Base-by-base conservation (phyloP, 1,284 basidiomycete genomes). In the Malassezia sympodialis region DNA sequence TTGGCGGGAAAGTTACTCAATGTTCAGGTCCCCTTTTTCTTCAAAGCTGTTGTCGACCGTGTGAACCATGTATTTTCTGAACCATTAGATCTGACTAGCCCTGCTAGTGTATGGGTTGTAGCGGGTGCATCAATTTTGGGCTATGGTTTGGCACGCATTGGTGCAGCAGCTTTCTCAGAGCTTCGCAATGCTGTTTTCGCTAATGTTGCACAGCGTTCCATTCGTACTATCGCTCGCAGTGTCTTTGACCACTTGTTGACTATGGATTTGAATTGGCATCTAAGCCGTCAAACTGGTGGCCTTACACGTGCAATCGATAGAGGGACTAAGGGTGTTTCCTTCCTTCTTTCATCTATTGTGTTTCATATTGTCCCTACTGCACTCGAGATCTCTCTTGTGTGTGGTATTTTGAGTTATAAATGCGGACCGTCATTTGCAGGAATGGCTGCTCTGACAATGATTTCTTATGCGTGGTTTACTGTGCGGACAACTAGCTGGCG, bases 371-470 rank as follows among this genome's bases (percentile, higher is more conserved):
- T 88, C 0, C 93, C 93, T 0, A 98, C 94, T 0, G 93, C 91
- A 0, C 78, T 98, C 43, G 93, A 98, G 75, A 96, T 98, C 65
- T 83, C 85, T 5, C 84, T 98, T 80, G 93, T 98, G 37, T 98
- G 91, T 77, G 93, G 90, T 53, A 98, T 98, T 59, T 77, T 98
- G 77, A 88, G 87, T 2, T 96, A 88, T 75, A 96, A 96, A 72
- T 98, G 94, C 69, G 93, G 93, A 3, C 90, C 87, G 83, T 85
- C 91, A 72, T 98, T 93, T 76, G 93, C 94, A 1, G 88, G 86
- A 0, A 85, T 98, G 37, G 96, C 91, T 0, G 80, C 83, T 0
- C 76, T 82, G 4, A 90, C 93, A 0, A 85, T 98, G 81, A 85
- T 81, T 1, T 83, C 87, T 14, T 98, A 98, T 73, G 88, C 90